Percentiles rank a stretch among this genome's conserved stretches.
Conservation (phyloP, 352 stramenopile genomes). For the Paralagenidium karlingii region DNA sequence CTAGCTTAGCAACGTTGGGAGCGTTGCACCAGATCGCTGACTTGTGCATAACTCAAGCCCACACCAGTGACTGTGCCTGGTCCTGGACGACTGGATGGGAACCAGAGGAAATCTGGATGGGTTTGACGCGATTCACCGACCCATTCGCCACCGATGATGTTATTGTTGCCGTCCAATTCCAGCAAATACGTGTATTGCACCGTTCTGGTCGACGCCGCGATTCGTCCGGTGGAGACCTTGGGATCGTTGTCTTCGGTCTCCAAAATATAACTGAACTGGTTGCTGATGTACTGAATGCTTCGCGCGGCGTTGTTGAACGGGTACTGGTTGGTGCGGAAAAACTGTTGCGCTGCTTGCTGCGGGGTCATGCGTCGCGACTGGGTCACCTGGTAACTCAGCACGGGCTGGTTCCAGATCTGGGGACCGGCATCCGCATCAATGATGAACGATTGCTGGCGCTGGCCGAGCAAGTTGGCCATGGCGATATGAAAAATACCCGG, state of each 20-base stretch:
- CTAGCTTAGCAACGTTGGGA: too few species aligned
- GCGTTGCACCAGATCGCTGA: too few species aligned
- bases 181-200: slow-evolving; percentile 28
- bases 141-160: slow-evolving; percentile 32
- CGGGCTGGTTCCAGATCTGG: slow-evolving; percentile 19
- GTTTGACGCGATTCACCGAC: slow-evolving; percentile 15
- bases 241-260: too few species aligned
- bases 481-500: slow-evolving; percentile 15
- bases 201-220: too few species aligned
- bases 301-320: slow-evolving; percentile 14
- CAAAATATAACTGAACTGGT: too few species aligned
- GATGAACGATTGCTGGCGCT: slow-evolving; percentile 13
- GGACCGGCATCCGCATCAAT: slow-evolving; percentile 9
- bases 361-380: slow-evolving; percentile 17
- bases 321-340: slow-evolving; percentile 18
- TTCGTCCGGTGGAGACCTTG: too few species aligned
- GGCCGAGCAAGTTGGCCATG: slow-evolving; percentile 14
- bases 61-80: too few species aligned
- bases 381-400: slow-evolving; percentile 10
- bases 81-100: too few species aligned
- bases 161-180: slow-evolving; percentile 17
- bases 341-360: slow-evolving; percentile 15
- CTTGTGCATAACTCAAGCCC: too few species aligned
- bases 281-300: too few species aligned
- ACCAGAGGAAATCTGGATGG: slow-evolving; percentile 31